Base-by-base conservation (phyloP, 2,329 filamentous ascomycete species). In the Pseudocercospora pini-densiflorae region DNA sequence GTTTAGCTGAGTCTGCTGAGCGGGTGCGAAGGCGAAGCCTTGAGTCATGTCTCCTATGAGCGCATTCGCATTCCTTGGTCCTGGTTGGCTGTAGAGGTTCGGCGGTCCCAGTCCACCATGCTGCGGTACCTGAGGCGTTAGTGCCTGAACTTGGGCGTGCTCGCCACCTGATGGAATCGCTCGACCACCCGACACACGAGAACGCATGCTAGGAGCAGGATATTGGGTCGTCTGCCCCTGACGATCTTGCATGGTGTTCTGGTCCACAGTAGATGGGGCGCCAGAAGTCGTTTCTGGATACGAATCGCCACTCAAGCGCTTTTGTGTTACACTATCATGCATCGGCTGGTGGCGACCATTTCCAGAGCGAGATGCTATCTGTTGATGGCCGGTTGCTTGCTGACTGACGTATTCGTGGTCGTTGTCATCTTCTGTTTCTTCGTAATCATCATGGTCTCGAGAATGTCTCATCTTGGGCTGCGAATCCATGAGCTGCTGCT, bases 221-320 rank as follows among this genome's bases (percentile, higher is more conserved):
- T 58, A n/a, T 9, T 58, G 55, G n/a, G 31, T 5, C 1, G 3
- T 58, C 5, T 43, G 55, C 1, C 31, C 55, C 2, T 24, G 31
- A 40, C 19, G 55, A 9, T 43, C 55, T 43, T 40, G 58, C 40
- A 12, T 27, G 2, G 61, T 65, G 12, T 60, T 33, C 5, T 12
- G 29, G 21, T 68, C 65, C 5, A 51, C 53, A 12, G 59, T 64
- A 19, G 71, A 63, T 21, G 64, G 71, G 3, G 54, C 51, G 3
- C 62, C 68, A 23, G 59, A 62, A 45, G 65, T 69, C n/a, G 69
- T 71, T 9, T 64, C 60, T n/a, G 69, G 69, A 43, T 68, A 69
- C 4, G 64, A 63, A 31, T 69, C 67, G 2, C 67, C 69, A n/a
- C 40, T 51, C n/a, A 70, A 53, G 4, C 43, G 29, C 9, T 51